A percentile compares a stretch with the other conserved stretches of the same genome.
Conservation (phyloP, 495 filamentous ascomycete genomes). For the Xylaria palmicola region DNA sequence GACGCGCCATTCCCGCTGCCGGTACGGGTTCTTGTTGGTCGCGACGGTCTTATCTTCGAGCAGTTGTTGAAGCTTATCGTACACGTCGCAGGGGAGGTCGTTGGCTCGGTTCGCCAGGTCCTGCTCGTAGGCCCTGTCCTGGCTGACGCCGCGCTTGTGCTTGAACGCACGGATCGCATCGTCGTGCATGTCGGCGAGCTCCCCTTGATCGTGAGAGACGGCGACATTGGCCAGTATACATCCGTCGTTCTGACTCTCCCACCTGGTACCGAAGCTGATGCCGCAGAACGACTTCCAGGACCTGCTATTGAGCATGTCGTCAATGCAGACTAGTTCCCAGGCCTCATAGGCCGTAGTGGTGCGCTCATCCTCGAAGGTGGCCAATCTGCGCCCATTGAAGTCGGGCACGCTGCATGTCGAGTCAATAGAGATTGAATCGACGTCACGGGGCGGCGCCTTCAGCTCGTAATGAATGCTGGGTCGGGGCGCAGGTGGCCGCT, state of each 20-base stretch:
- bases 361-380: not conserved
- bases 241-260: conserved; percentile 13
- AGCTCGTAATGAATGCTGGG: not conserved
- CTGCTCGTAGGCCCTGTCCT: conserved; percentile 22
- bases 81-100: conserved; percentile 6
- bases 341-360: conserved; percentile 7
- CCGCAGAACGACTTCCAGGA: conserved; percentile 16
- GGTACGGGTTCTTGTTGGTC: conserved; percentile 26
- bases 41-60: conserved; percentile 18
- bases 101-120: conserved; percentile 26
- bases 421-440: conserved; percentile 2
- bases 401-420: not conserved
- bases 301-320: not conserved
- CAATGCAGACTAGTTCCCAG: conserved; percentile 2
- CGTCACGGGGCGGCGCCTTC: not conserved
- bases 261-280: conserved; percentile 17
- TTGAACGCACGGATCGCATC: conserved; percentile 17
- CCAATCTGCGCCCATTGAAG: not conserved
- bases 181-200: conserved; percentile 22
- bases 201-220: conserved; percentile 16
- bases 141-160: conserved; percentile 7
- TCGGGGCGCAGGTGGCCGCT: not conserved
- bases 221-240: conserved; percentile 12
- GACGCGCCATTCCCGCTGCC: conserved; percentile 26
- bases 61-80: conserved; percentile 18